Percentiles rank a stretch among this genome's conserved stretches.
Conservation (phyloP, 345 rosid species). For the Populus nigra region DNA sequence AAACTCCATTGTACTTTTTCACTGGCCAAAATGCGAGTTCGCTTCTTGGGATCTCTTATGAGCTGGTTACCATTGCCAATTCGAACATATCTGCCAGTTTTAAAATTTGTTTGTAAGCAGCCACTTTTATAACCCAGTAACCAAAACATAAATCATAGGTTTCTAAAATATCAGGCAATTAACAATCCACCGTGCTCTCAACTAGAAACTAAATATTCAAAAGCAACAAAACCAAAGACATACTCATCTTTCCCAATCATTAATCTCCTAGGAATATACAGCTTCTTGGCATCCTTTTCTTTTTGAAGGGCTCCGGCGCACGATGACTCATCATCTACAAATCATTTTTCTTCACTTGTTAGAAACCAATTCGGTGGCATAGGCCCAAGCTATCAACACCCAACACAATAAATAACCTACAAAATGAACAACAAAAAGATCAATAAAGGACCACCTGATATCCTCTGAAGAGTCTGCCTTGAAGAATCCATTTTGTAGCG, state of each 20-base stretch:
- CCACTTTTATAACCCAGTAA: neutral
- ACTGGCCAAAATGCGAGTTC: conserved; percentile 83
- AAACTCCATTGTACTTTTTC: conserved; percentile 97
- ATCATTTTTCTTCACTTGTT: conserved; percentile 4
- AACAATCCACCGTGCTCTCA: neutral
- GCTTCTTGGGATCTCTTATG: conserved; percentile 88
- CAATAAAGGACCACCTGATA: conserved; percentile 48
- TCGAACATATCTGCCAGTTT: conserved; percentile 76
- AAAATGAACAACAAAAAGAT: neutral
- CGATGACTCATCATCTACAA: conserved; percentile 55
- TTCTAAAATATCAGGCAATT: neutral
- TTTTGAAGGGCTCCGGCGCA: conserved; percentile 35
- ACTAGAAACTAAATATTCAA: neutral
- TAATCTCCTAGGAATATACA: conserved; percentile 83
- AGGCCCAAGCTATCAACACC: neutral
- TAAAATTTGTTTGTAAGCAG: conserved; percentile 3
- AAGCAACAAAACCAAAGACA: conserved; percentile 28
- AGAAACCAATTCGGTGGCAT: neutral
- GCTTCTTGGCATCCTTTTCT: conserved; percentile 49
- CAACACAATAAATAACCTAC: neutral
- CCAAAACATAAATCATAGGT: neutral
- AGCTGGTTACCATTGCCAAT: conserved; percentile 96
- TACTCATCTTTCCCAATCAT: conserved; percentile 95
- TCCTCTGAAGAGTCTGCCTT: conserved; percentile 83
- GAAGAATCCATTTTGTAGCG: conserved; percentile 93